These are phyloP conservation scores for Aspergillus quadrilineatus DNA, from an alignment of 2,329 filamentous ascomycete genomes.

Conservation along the genomic window DNA sequence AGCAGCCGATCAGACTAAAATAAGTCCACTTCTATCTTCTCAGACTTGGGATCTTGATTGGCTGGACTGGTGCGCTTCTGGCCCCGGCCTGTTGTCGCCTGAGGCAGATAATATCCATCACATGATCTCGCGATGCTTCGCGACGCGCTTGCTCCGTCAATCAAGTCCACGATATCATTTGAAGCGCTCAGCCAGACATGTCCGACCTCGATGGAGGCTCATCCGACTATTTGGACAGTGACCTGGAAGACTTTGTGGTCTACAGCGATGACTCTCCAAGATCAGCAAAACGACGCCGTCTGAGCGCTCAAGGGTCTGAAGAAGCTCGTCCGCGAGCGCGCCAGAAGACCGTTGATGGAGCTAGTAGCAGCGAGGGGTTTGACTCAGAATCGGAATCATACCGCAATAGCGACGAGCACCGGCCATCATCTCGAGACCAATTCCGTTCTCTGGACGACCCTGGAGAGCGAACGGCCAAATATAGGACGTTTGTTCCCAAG, in stretches of 20 bases:
- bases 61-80: background rate
- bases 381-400: constrained; percentile 23
- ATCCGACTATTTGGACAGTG: constrained; percentile 32
- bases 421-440: constrained; percentile 16
- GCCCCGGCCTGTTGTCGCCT: background rate
- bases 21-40: background rate
- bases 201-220: constrained; percentile 29
- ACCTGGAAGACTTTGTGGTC: constrained; percentile 29
- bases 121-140: constrained; percentile 21
- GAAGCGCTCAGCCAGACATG: constrained; percentile 24
- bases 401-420: constrained; percentile 20
- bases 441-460: constrained; percentile 20
- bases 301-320: constrained; percentile 19
- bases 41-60: background rate
- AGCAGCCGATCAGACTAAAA: background rate
- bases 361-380: constrained; percentile 14
- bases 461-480: constrained; percentile 31
- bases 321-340: background rate
- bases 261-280: constrained; percentile 27
- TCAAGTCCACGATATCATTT: background rate
- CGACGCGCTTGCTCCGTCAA: constrained; percentile 10
- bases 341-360: constrained; percentile 6
- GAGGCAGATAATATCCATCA: constrained; percentile 6
- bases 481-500: constrained; percentile 44
- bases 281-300: constrained; percentile 37